phyloP scores from a whole-genome alignment of 2,329 filamentous ascomycete genomes.

The Tolypocladium nubicola region DNA sequence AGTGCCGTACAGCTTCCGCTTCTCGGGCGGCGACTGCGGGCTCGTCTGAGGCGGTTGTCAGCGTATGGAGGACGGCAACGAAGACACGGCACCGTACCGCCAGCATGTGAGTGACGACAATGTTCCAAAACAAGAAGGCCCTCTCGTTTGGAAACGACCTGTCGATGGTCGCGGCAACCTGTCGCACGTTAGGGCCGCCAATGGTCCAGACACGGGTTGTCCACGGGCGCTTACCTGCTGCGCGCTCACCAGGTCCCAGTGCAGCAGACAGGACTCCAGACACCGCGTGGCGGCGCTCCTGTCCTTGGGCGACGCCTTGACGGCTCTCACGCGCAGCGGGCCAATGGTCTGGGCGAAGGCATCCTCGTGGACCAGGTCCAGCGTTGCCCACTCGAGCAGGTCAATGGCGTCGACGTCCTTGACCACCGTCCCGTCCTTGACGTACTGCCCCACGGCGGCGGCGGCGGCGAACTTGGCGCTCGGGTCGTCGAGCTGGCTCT shows the following conservation, averaged over 20 bases:
- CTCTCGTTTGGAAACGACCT: slow-evolving; percentile 38
- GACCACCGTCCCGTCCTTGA: slow-evolving; percentile 33
- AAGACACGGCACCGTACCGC: slow-evolving; percentile 35
- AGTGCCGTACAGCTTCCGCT: slow-evolving; percentile 40
- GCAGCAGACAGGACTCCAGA: slow-evolving; percentile 40
- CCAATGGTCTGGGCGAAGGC: slow-evolving; percentile 39
- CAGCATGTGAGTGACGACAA: slow-evolving; percentile 40
- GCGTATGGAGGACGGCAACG: neutral
- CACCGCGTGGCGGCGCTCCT: slow-evolving; percentile 30
- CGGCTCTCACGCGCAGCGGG: slow-evolving; percentile 35
- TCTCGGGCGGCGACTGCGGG: slow-evolving; percentile 34
- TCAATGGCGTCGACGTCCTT: slow-evolving; percentile 41
- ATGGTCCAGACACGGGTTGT: neutral
- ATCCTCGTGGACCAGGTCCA: slow-evolving; percentile 23
- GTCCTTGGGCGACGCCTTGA: slow-evolving; percentile 41
- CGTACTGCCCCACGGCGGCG: slow-evolving; percentile 32
- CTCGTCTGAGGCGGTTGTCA: slow-evolving; percentile 25
- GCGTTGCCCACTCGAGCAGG: slow-evolving; percentile 44
- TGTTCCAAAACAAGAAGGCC: slow-evolving; percentile 43
- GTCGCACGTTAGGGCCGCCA: neutral
- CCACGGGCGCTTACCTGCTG: slow-evolving; percentile 33
- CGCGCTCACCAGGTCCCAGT: slow-evolving; percentile 45
- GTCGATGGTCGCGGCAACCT: slow-evolving; percentile 46
- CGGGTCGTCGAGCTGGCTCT: slow-evolving; percentile 40
- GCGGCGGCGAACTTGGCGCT: slow-evolving; percentile 32